phyloP scores from a whole-genome alignment of 257 asterid genomes.

The Solanum pennellii region DNA sequence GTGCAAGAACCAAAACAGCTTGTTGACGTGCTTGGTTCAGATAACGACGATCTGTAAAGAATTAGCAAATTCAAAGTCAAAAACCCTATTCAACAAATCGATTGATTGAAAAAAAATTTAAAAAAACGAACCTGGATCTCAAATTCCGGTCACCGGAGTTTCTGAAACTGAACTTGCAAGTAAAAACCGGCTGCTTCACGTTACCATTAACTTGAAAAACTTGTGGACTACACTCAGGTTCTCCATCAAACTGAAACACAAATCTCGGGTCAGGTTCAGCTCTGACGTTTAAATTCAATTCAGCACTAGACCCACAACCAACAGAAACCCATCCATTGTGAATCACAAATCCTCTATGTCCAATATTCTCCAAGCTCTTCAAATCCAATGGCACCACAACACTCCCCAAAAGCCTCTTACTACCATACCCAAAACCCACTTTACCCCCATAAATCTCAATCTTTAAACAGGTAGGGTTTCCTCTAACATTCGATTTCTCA shows the following conservation, averaged over 20 bases:
- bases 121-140: constrained; percentile 83
- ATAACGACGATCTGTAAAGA: constrained; percentile 54
- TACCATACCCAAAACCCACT: constrained; percentile 24
- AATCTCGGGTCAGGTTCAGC: constrained; percentile 96
- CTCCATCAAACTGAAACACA: constrained; percentile 85
- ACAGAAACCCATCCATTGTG: constrained; percentile 76
- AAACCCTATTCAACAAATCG: neutral
- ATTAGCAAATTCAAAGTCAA: neutral
- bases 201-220: constrained; percentile 93
- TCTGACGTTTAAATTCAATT: constrained; percentile 55
- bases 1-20: constrained; percentile 44
- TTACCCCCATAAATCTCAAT: constrained; percentile 38
- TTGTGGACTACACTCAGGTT: constrained; percentile 98
- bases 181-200: constrained; percentile 77
- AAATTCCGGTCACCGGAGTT: constrained; percentile 44
- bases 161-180: constrained; percentile 85
- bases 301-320: constrained; percentile 21
- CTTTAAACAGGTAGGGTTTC: constrained; percentile 15
- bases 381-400: constrained; percentile 54
- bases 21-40: constrained; percentile 59
- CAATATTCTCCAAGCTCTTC: constrained; percentile 38
- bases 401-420: constrained; percentile 51
- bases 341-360: constrained; percentile 27
- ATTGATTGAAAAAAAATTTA: neutral
- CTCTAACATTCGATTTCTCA: constrained; percentile 16